Evolutionary conservation across 179 eudicot genomes (phyloP).

Genomic region (Beta corolliflora): DNA sequence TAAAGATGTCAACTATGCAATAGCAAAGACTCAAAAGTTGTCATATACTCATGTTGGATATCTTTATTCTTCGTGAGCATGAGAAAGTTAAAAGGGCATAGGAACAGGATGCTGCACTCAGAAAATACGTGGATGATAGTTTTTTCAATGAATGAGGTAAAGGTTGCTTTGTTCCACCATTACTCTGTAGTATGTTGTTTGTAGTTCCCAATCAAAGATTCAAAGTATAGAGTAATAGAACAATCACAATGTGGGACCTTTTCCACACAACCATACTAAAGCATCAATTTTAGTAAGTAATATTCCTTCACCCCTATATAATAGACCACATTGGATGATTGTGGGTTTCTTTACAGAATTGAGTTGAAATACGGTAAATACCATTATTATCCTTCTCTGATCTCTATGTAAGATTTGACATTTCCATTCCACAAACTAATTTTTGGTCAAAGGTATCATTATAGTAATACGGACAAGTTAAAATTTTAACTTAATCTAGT

Average conservation of each 20-base stretch:
- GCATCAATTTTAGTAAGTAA: neutral
- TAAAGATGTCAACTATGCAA: neutral
- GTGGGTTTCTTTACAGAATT: neutral
- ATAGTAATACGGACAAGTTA: neutral
- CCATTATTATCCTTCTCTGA: neutral
- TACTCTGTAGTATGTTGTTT: neutral
- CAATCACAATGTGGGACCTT: neutral
- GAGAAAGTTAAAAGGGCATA: neutral
- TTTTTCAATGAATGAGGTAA: neutral
- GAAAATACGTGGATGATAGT: neutral
- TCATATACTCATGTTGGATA: neutral
- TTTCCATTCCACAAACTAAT: neutral
- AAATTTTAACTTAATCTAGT: neutral
- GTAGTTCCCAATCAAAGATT: neutral
- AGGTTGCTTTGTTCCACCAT: neutral
- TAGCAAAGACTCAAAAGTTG: neutral
- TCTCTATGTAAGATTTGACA: neutral
- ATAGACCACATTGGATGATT: neutral
- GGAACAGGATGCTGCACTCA: constrained; percentile 4
- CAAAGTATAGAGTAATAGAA: neutral
- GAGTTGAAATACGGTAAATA: neutral
- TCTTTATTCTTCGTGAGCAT: neutral
- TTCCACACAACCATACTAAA: neutral
- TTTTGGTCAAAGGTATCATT: neutral
- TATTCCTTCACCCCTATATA: neutral